These are phyloP conservation scores for Glomus cerebriforme DNA, from an alignment of 192 early-diverging fungal genomes.

Conservation along the genomic window DNA sequence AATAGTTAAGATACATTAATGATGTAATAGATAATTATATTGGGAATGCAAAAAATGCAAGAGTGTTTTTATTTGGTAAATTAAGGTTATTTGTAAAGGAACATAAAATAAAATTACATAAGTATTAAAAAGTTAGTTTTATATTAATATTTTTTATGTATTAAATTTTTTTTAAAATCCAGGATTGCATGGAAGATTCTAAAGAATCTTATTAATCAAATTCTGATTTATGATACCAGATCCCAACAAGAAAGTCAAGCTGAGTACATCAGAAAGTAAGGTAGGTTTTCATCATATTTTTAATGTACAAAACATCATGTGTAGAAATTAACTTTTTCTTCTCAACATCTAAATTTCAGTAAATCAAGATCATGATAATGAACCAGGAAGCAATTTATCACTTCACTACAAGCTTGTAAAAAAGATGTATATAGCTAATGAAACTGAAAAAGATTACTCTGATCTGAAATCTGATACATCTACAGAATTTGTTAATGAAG, in stretches of 20 bases:
- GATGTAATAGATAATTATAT: not conserved
- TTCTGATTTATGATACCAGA: not conserved
- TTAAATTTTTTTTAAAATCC: not conserved
- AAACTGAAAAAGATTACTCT: too few relatives aligned
- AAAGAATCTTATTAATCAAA: not conserved
- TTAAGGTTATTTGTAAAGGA: not conserved
- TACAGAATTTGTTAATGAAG: too few relatives aligned
- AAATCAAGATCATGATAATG: too few relatives aligned
- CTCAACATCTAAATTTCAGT: too few relatives aligned
- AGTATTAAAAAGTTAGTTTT: not conserved
- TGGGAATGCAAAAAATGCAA: not conserved
- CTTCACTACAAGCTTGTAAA: too few relatives aligned
- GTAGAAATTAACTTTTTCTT: too few relatives aligned
- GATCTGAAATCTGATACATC: too few relatives aligned
- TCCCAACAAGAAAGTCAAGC: not conserved
- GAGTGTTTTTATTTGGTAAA: not conserved
- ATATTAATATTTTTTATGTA: slow-evolving; percentile 7
- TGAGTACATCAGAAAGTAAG: too few relatives aligned
- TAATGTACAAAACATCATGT: too few relatives aligned
- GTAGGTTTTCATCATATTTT: too few relatives aligned
- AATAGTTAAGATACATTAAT: slow-evolving; percentile 7
- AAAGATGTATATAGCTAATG: too few relatives aligned
- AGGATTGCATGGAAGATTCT: not conserved
- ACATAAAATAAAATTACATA: not conserved
- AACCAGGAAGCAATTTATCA: too few relatives aligned